Conservation (phyloP, 2,329 filamentous ascomycete species). For the Xylaria sp. region DNA sequence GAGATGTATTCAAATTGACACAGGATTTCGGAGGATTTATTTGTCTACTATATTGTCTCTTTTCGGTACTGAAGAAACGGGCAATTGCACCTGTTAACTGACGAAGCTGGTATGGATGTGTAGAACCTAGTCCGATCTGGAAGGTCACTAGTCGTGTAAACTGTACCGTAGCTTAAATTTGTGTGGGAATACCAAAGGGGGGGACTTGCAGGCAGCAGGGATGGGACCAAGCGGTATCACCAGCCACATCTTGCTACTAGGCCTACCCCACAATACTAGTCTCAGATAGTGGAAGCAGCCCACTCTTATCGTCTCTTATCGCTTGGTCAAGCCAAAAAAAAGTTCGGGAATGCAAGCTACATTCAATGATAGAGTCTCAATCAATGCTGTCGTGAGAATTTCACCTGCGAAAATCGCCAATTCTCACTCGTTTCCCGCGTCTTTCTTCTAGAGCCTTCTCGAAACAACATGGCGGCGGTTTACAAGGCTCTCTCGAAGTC, state of each 20-base stretch:
- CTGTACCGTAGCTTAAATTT: constrained; percentile 18
- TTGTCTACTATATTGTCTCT: not conserved
- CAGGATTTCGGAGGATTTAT: not conserved
- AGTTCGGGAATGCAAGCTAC: constrained; percentile 28
- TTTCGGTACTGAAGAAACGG: too few relatives aligned
- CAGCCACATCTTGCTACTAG: constrained; percentile 15
- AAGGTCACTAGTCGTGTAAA: not conserved
- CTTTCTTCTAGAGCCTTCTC: not conserved
- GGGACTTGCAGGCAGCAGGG: constrained; percentile 1
- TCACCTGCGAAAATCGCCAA: not conserved
- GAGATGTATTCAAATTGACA: not conserved
- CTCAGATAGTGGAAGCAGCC: constrained; percentile 21
- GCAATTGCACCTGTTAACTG: not conserved
- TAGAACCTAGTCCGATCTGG: not conserved
- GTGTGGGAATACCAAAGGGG: constrained; percentile 8
- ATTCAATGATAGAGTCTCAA: not conserved
- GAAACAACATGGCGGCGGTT: constrained; percentile 71
- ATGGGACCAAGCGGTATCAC: not conserved
- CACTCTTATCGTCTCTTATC: constrained; percentile 40
- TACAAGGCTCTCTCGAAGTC: constrained; percentile 79
- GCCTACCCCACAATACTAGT: constrained; percentile 19
- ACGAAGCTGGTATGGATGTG: too few relatives aligned
- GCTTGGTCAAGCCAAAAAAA: constrained; percentile 35
- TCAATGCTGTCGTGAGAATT: constrained; percentile 13
- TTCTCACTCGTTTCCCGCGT: not conserved